These are phyloP conservation scores for Calocera cornea DNA, from an alignment of 768 basidiomycete genomes.

Conservation along the genomic window DNA sequence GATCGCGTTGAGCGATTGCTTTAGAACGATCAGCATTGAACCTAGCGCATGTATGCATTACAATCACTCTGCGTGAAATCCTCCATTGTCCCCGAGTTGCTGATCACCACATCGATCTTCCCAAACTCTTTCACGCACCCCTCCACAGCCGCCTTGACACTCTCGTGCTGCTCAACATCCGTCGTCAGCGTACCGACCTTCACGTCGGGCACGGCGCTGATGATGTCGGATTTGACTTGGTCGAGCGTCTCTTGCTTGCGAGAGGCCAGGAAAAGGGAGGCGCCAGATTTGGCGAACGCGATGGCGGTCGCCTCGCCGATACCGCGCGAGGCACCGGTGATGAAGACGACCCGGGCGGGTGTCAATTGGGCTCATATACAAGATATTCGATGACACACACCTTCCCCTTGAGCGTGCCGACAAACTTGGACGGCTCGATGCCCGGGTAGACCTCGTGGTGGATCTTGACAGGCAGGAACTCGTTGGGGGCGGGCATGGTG, in stretches of 20 bases:
- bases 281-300: slow-evolving; percentile 10
- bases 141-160: slow-evolving; percentile 14
- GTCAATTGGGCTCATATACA: neutral
- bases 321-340: slow-evolving; percentile 18
- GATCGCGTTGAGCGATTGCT: neutral
- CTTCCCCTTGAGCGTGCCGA: slow-evolving; percentile 6
- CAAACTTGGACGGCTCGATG: slow-evolving; percentile 6
- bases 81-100: slow-evolving; percentile 14
- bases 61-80: neutral
- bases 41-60: neutral
- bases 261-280: slow-evolving; percentile 14
- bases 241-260: slow-evolving; percentile 8
- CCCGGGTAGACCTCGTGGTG: slow-evolving; percentile 8
- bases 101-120: slow-evolving; percentile 18
- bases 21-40: neutral
- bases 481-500: slow-evolving; percentile 9
- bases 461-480: neutral
- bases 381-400: slow-evolving; percentile 2
- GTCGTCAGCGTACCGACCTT: slow-evolving; percentile 2
- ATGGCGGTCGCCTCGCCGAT: slow-evolving; percentile 16
- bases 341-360: slow-evolving; percentile 2
- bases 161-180: slow-evolving; percentile 13
- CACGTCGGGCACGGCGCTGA: slow-evolving; percentile 10
- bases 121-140: slow-evolving; percentile 14
- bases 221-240: slow-evolving; percentile 9